A percentile compares a stretch with the other conserved stretches of the same genome.
Evolutionary conservation across 805 yeast species (phyloP).

Genomic region (Candida fluviatilis): DNA sequence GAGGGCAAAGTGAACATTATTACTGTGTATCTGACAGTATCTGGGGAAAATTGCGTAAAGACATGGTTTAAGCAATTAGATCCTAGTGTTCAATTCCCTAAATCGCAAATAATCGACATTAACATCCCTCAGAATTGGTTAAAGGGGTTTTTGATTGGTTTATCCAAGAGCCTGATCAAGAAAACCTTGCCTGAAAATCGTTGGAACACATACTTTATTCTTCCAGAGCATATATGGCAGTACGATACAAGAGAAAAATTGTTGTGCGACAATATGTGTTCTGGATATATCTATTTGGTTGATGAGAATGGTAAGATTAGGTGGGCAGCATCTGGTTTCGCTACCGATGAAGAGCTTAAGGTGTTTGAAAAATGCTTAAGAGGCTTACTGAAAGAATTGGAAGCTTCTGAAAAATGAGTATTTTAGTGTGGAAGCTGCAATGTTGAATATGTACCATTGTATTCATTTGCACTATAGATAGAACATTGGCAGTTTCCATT

Average conservation of each 20-base stretch:
- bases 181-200: conserved; percentile 44
- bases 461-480: too few species aligned
- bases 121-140: conserved; percentile 70
- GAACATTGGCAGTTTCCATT: too few species aligned
- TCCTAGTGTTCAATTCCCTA: conserved; percentile 42
- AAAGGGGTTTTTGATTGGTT: conserved; percentile 54
- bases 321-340: conserved; percentile 89
- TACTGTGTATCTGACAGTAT: conserved; percentile 59
- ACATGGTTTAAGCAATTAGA: conserved; percentile 50
- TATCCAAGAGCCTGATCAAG: conserved; percentile 41
- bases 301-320: conserved; percentile 73
- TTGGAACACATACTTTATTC: conserved; percentile 56
- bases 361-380: conserved; percentile 63
- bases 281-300: conserved; percentile 79
- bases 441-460: too few species aligned
- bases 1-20: conserved; percentile 57
- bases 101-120: conserved; percentile 70
- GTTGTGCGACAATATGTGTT: conserved; percentile 65
- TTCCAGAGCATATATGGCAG: conserved; percentile 57
- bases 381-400: conserved; percentile 50
- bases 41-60: conserved; percentile 65
- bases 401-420: conserved; percentile 3
- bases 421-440: too few species aligned
- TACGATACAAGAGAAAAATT: conserved; percentile 55
- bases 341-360: conserved; percentile 60